Evolutionary conservation across 768 basidiomycete species (phyloP).

Genomic region (Psilocybe subaeruginosa): DNA sequence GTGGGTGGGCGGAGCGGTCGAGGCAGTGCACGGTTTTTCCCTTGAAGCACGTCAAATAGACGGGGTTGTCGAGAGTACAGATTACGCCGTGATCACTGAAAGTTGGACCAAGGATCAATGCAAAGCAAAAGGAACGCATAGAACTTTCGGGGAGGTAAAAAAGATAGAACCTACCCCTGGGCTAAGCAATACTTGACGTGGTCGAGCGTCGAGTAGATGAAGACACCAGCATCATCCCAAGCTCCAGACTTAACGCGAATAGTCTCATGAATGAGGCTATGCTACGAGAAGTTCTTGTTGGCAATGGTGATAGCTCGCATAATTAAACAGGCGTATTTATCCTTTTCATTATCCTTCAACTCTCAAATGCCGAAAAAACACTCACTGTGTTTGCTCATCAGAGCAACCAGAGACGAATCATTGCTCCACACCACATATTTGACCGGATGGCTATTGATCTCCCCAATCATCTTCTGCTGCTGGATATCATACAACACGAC

Average conservation of each 20-base stretch:
- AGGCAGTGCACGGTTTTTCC: conserved; percentile 96
- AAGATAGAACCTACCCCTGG: conserved; percentile 70
- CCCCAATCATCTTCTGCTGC: conserved; percentile 92
- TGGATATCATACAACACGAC: conserved; percentile 97
- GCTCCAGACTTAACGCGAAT: conserved; percentile 99
- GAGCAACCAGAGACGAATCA: conserved; percentile 86
- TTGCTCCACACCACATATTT: conserved; percentile 97
- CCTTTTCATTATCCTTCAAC: not conserved
- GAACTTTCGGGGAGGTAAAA: not conserved
- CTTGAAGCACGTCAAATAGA: conserved; percentile 96
- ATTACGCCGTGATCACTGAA: conserved; percentile 96
- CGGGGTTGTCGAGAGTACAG: conserved; percentile 97
- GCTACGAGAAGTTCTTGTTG: conserved; percentile 92
- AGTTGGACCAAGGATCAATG: not conserved
- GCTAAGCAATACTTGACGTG: conserved; percentile 98
- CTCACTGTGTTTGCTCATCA: conserved; percentile 98
- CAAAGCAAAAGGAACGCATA: not conserved
- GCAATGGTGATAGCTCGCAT: conserved; percentile 92
- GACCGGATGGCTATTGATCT: conserved; percentile 93
- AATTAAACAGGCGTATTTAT: not conserved
- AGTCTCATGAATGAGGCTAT: conserved; percentile 94
- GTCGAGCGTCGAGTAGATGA: conserved; percentile 97
- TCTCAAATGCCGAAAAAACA: conserved; percentile 17
- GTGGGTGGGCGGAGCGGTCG: conserved; percentile 92
- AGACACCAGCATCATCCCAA: conserved; percentile 97